phyloP scores from a whole-genome alignment of 2,329 filamentous ascomycete genomes.

The Thielaviopsis cerberus region DNA sequence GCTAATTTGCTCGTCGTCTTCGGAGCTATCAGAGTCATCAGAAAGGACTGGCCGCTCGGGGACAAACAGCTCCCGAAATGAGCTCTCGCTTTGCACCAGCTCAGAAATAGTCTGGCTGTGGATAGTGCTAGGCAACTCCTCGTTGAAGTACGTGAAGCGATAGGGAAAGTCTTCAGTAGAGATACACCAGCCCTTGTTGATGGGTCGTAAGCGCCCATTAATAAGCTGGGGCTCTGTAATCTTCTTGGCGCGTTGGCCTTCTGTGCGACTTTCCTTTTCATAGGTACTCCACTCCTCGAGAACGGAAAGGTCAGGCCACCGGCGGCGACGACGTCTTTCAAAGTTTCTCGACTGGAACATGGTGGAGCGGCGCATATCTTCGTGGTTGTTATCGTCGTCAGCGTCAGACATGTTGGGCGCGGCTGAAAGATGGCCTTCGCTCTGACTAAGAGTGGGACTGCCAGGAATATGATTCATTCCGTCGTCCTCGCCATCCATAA shows the following conservation, averaged over 20 bases:
- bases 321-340: conserved; percentile 37
- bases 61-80: conserved; percentile 75
- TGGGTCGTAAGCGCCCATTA: conserved; percentile 69
- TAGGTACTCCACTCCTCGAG: conserved; percentile 79
- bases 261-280: conserved; percentile 74
- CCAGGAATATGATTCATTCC: conserved; percentile 69
- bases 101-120: conserved; percentile 92
- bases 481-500: conserved; percentile 55
- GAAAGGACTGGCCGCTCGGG: conserved; percentile 63
- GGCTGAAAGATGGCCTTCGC: neutral
- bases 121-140: conserved; percentile 87
- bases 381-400: conserved; percentile 32
- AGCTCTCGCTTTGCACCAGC: conserved; percentile 65
- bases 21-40: conserved; percentile 39
- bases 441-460: conserved; percentile 11
- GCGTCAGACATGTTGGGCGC: conserved; percentile 47
- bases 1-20: conserved; percentile 11
- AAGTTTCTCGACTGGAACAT: conserved; percentile 1
- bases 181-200: conserved; percentile 64
- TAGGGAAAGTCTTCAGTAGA: conserved; percentile 82
- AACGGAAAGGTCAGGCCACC: conserved; percentile 72
- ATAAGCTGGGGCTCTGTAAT: conserved; percentile 88
- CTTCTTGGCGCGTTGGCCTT: conserved; percentile 69
- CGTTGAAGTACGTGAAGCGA: conserved; percentile 96
- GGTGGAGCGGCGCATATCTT: conserved; percentile 1